Percentiles rank a stretch among this genome's conserved stretches.
phyloP scores from a whole-genome alignment of 331 rosid genomes.

The Dryas integrifolia region DNA sequence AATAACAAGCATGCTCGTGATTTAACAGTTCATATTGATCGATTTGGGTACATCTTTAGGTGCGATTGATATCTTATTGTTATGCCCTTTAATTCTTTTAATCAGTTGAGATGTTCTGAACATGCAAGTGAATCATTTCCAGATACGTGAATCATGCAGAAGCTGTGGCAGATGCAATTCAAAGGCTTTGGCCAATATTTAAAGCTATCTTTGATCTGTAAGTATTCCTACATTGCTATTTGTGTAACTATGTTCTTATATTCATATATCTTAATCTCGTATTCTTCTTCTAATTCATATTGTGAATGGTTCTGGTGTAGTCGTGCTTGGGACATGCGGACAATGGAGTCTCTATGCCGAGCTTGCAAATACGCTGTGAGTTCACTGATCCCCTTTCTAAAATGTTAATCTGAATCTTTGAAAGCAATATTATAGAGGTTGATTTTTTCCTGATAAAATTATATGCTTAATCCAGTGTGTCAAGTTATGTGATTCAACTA shows the following conservation, averaged over 20 bases:
- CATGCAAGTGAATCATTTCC: slow-evolving; percentile 32
- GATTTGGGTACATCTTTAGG: slow-evolving; percentile 97
- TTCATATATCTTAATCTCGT: not conserved
- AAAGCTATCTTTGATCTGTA: slow-evolving; percentile 95
- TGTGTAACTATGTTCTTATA: not conserved
- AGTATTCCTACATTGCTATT: slow-evolving; percentile 33
- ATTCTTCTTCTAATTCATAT: slow-evolving; percentile 18
- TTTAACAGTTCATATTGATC: slow-evolving; percentile 91
- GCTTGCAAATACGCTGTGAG: slow-evolving; percentile 99
- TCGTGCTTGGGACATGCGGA: slow-evolving; percentile 99
- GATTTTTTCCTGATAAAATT: not conserved
- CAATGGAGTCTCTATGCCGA: slow-evolving; percentile 99
- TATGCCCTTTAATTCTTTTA: slow-evolving; percentile 15
- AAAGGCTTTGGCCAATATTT: slow-evolving; percentile 92
- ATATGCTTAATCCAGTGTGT: not conserved
- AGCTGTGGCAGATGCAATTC: slow-evolving; percentile 97
- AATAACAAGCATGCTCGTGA: slow-evolving; percentile 80
- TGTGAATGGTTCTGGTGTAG: slow-evolving; percentile 42
- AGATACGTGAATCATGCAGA: slow-evolving; percentile 94
- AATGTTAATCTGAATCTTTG: slow-evolving; percentile 10
- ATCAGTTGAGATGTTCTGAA: slow-evolving; percentile 15
- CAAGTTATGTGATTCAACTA: not conserved
- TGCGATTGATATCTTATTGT: slow-evolving; percentile 32
- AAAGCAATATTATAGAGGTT: not conserved
- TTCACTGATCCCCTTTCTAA: slow-evolving; percentile 33